These are phyloP conservation scores for Lactarius pseudohatsudake DNA, from an alignment of 768 basidiomycete genomes.

Conservation along the genomic window DNA sequence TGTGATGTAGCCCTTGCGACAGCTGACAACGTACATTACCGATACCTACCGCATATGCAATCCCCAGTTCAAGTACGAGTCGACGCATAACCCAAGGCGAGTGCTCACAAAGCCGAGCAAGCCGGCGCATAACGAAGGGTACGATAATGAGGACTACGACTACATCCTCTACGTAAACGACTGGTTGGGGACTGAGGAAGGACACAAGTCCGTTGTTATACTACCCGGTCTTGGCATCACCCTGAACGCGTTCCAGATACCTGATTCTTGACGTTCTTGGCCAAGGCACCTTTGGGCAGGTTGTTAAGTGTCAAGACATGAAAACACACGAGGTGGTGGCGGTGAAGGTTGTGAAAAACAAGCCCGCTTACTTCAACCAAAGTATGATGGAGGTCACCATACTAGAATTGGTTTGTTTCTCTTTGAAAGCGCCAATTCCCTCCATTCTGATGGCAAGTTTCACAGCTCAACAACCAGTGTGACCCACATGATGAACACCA, in stretches of 20 bases:
- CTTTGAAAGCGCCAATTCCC: constrained; percentile 10
- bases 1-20: constrained; percentile 51
- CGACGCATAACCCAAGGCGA: constrained; percentile 89
- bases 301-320: constrained; percentile 99
- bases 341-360: constrained; percentile 99
- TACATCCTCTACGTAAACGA: constrained; percentile 99
- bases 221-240: constrained; percentile 19
- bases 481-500: constrained; percentile 97
- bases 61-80: constrained; percentile 92
- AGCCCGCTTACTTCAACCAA: constrained; percentile 99
- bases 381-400: constrained; percentile 99
- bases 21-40: constrained; percentile 81
- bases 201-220: constrained; percentile 74
- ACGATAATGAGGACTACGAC: constrained; percentile 98
- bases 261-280: constrained; percentile 97
- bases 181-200: constrained; percentile 90
- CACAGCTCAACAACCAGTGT: constrained; percentile 87
- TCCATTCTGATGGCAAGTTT: constrained; percentile 2
- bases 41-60: constrained; percentile 96
- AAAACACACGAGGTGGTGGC: constrained; percentile 98
- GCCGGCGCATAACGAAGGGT: constrained; percentile 92
- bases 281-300: constrained; percentile 98
- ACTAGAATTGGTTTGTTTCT: constrained; percentile 78
- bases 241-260: constrained; percentile 55
- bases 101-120: constrained; percentile 98